These are phyloP conservation scores for Friedmanniomyces endolithicus DNA, from an alignment of 495 filamentous ascomycete species.

Conservation along the genomic window DNA sequence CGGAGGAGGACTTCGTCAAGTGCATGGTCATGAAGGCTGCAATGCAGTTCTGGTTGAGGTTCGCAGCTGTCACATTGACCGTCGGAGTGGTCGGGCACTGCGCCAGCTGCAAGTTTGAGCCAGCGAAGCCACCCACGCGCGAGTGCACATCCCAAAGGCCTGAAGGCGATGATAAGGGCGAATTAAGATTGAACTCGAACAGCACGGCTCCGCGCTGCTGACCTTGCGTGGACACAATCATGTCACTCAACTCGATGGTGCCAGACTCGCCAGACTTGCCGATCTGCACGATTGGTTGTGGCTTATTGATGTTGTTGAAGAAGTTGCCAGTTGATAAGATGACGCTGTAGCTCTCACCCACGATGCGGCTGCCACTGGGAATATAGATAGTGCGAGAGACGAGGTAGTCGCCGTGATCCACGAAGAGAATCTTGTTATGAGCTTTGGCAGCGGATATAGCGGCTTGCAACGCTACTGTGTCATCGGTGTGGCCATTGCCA, in stretches of 20 bases:
- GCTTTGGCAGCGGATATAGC: constrained; percentile 19
- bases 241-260: constrained; percentile 27
- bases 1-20: constrained; percentile 52
- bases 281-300: constrained; percentile 31
- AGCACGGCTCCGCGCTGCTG: constrained; percentile 29
- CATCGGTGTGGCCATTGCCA: constrained; percentile 25
- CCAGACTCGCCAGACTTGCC: constrained; percentile 30
- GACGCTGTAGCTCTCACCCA: constrained; percentile 42
- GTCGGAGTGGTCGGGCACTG: constrained; percentile 39
- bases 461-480: constrained; percentile 24
- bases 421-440: constrained; percentile 24
- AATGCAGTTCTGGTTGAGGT: constrained; percentile 26
- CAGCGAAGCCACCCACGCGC: constrained; percentile 44
- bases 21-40: constrained; percentile 54
- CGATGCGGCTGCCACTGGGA: constrained; percentile 41
- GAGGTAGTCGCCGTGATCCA: constrained; percentile 37
- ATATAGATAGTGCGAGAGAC: constrained; percentile 46
- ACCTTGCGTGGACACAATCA: constrained; percentile 35
- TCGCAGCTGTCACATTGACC: constrained; percentile 38
- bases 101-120: constrained; percentile 38
- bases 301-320: constrained; percentile 25
- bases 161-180: constrained; percentile 16
- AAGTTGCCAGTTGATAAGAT: constrained; percentile 31
- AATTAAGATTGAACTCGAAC: constrained; percentile 28
- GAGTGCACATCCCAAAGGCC: constrained; percentile 46